Base-by-base conservation (phyloP, 208 protist species). In the Crithidia sp. region DNA sequence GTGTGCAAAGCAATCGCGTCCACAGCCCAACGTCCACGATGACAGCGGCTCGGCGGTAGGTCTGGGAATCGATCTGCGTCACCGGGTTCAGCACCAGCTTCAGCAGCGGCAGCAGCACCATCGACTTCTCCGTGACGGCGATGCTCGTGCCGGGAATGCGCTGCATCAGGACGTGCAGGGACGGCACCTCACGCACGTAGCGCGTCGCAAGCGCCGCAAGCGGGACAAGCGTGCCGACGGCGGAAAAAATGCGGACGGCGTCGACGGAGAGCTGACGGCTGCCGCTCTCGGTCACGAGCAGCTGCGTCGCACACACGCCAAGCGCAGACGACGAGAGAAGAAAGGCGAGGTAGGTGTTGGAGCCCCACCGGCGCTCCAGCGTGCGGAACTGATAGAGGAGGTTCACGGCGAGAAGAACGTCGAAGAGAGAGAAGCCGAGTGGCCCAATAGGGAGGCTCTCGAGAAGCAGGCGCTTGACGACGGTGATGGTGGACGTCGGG, bases 361-460 rank as follows among this genome's bases (percentile, higher is more conserved):
- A 83, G 17, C 89, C 89, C 87, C 89, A 94, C 14, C 85, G 86
- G 6, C 86, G 84, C 75, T 94, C 86, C 36, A 94, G 79, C 10
- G 65, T 70, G 49, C 86, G 84, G 77, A 88, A 86, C 57, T 89
- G 80, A 50, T 79, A 79, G 10, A 89, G 53, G 43, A 91, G 14
- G 47, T 75, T 50, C 43, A 83, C 28, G 16, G 69, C 50, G n/a
- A 82, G 77, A 0, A 77, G 2, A 1, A 83, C 69, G 55, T 90
- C 85, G 28, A 67, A 67, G 5, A 80, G 37, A 28, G 85, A 89
- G n/a, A 77, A 73, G 60, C 87, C 87, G 40, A 88, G 67, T 1
- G 75, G 66, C 5, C 86, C 89, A 62, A 90, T 79, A 0, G 89
- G 89, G 14, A 93, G 47, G 16, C 76, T 71, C 39, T 80, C 44